Percentiles rank a stretch among this genome's conserved stretches.
phyloP scores from a whole-genome alignment of 768 basidiomycete species.

The Boletus reticulatus region DNA sequence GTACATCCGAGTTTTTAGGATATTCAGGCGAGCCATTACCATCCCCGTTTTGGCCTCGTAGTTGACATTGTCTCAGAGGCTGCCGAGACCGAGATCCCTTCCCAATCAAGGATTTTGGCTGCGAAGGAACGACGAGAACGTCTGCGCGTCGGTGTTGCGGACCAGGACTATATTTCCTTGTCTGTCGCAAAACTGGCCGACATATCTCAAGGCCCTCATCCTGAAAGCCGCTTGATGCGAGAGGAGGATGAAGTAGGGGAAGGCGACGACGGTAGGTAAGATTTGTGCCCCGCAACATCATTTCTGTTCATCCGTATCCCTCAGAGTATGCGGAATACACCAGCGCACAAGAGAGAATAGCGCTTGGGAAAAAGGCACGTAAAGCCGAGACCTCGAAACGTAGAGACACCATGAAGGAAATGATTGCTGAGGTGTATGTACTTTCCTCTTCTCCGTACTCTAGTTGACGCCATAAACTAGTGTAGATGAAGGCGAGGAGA shows the following conservation, averaged over 20 bases:
- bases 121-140: conserved; percentile 78
- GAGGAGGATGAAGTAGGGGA: conserved; percentile 90
- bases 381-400: conserved; percentile 68
- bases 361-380: conserved; percentile 77
- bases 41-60: not conserved
- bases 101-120: conserved; percentile 65
- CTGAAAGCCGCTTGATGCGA: conserved; percentile 75
- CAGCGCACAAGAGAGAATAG: conserved; percentile 82
- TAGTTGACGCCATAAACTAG: conserved; percentile 33
- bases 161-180: conserved; percentile 78
- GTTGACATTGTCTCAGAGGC: conserved; percentile 29
- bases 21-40: conserved; percentile 28
- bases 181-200: conserved; percentile 60
- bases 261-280: conserved; percentile 74
- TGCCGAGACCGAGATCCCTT: conserved; percentile 54
- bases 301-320: conserved; percentile 6
- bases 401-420: conserved; percentile 69
- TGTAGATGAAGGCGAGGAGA: conserved; percentile 82
- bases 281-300: not conserved
- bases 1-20: conserved; percentile 32
- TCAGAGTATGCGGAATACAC: conserved; percentile 86
- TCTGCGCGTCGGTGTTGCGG: conserved; percentile 48
- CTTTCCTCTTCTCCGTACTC: not conserved
- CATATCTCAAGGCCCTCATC: conserved; percentile 69
- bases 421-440: conserved; percentile 80